Conservation (phyloP, 129 eudicot genomes). For the Daucus carota region DNA sequence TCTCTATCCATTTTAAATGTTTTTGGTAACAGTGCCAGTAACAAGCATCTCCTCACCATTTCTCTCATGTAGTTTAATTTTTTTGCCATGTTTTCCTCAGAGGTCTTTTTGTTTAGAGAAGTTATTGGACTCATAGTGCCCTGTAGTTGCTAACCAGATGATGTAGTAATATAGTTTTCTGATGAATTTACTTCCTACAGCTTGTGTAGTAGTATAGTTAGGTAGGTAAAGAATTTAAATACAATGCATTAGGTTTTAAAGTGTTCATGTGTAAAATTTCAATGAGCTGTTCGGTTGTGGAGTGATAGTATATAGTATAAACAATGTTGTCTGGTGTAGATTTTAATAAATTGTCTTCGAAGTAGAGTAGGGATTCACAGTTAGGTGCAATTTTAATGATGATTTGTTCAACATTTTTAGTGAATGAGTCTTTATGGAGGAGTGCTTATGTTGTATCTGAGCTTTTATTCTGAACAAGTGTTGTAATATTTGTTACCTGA, state of each 20-base stretch:
- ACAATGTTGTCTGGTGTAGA: not conserved
- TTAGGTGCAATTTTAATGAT: not conserved
- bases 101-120: not conserved
- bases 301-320: not conserved
- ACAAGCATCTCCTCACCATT: not conserved
- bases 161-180: not conserved
- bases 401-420: not conserved
- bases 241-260: not conserved
- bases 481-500: not conserved
- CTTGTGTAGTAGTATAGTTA: not conserved
- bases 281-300: not conserved
- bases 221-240: not conserved
- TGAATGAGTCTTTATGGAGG: not conserved
- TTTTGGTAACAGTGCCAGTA: not conserved
- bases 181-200: not conserved
- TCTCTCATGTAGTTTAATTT: not conserved
- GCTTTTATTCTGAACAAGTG: not conserved
- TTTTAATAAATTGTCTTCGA: not conserved
- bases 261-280: not conserved
- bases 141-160: not conserved
- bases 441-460: not conserved
- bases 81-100: not conserved
- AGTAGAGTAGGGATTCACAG: not conserved
- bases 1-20: not conserved
- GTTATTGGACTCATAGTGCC: not conserved